Percentiles rank a stretch among this genome's conserved stretches.
These are phyloP conservation scores for Xylaria sp. DNA, from an alignment of 2,329 filamentous ascomycete genomes.

Conservation along the genomic window DNA sequence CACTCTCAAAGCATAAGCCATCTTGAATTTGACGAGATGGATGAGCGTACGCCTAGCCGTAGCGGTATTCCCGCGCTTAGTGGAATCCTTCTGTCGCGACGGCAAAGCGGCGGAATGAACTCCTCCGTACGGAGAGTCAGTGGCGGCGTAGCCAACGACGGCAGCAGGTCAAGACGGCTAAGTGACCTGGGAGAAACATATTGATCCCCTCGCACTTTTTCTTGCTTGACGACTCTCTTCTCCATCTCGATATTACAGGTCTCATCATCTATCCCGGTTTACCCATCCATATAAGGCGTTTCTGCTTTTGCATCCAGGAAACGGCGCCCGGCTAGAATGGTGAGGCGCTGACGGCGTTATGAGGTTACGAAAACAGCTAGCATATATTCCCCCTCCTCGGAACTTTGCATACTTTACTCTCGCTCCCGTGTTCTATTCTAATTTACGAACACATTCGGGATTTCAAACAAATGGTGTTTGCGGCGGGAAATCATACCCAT, in stretches of 20 bases:
- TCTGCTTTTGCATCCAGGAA: conserved; percentile 26
- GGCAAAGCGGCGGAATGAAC: conserved; percentile 49
- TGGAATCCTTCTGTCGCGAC: conserved; percentile 55
- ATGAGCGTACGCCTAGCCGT: conserved; percentile 60
- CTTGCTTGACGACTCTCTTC: conserved; percentile 34
- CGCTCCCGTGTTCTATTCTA: conserved; percentile 15
- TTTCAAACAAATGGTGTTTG: conserved; percentile 27
- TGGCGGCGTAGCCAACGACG: conserved; percentile 38
- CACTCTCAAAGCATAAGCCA: conserved; percentile 64
- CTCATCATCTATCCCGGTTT: conserved; percentile 26
- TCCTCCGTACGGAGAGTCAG: conserved; percentile 49
- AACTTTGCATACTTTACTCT: conserved; percentile 17
- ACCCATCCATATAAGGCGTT: conserved; percentile 25
- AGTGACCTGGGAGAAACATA: conserved; percentile 62
- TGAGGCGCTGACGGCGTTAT: conserved; percentile 38
- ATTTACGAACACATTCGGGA: conserved; percentile 6
- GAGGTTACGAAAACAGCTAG: conserved; percentile 38
- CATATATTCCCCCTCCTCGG: conserved; percentile 37
- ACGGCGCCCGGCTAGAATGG: conserved; percentile 30
- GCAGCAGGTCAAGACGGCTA: conserved; percentile 47
- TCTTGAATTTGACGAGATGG: conserved; percentile 59
- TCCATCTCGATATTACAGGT: conserved; percentile 31
- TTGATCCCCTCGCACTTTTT: conserved; percentile 38
- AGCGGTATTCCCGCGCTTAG: conserved; percentile 52
- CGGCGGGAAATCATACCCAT: conserved; percentile 23